Percentiles rank a stretch among this genome's conserved stretches.
Conservation (phyloP, 345 rosid genomes). For the Corymbia maculata region DNA sequence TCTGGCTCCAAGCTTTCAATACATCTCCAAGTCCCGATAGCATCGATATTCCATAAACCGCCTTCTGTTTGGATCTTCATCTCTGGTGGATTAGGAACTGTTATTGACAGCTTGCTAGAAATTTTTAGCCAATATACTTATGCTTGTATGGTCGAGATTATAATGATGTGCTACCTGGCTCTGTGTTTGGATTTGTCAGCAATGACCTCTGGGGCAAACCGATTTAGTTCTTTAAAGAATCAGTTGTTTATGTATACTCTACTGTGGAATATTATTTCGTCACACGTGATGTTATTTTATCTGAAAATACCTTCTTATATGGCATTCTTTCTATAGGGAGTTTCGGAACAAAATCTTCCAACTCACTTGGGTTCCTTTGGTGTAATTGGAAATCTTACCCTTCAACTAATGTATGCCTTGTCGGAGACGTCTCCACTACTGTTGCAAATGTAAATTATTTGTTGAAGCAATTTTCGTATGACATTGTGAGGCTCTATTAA, state of each 20-base stretch:
- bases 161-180: background rate
- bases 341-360: fast-evolving
- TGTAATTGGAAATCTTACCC: fast-evolving
- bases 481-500: background rate
- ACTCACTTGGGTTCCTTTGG: background rate
- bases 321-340: background rate
- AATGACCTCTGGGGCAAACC: fast-evolving
- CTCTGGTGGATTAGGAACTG: background rate
- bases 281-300: background rate
- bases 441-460: background rate
- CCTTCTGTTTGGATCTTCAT: background rate
- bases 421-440: background rate
- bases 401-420: background rate
- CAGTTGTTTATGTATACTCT: background rate
- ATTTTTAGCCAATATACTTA: background rate
- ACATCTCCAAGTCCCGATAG: background rate
- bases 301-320: background rate
- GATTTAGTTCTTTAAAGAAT: background rate
- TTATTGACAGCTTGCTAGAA: background rate
- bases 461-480: background rate
- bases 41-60: background rate
- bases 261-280: background rate
- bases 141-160: background rate
- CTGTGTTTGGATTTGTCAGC: background rate
- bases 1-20: background rate